phyloP scores from a whole-genome alignment of 2,329 filamentous ascomycete species.

The Lasiodiplodia hormozganensis region DNA sequence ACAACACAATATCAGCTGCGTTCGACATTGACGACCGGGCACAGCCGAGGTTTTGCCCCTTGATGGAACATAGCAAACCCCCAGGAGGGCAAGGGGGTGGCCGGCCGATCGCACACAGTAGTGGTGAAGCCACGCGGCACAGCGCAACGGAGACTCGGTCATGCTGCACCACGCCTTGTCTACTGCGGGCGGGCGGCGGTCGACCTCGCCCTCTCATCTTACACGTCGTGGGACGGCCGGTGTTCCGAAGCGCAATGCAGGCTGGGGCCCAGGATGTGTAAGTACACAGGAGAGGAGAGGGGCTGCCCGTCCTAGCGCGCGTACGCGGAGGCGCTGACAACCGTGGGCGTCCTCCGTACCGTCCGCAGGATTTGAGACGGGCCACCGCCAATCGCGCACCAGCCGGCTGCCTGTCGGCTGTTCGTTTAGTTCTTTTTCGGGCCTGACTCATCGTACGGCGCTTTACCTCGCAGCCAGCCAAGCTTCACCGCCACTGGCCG shows the following conservation, averaged over 20 bases:
- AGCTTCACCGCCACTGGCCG: conserved; percentile 24
- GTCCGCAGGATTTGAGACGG: conserved; percentile 10
- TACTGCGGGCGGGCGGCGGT: background rate
- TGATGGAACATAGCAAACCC: conserved; percentile 5
- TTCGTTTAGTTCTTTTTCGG: conserved; percentile 11
- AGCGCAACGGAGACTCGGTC: background rate
- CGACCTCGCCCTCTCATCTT: conserved; percentile 10
- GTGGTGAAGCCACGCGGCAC: background rate
- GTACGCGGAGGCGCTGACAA: conserved; percentile 14
- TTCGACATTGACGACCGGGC: conserved; percentile 15
- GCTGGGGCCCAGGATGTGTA: background rate
- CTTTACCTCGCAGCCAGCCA: conserved; percentile 9
- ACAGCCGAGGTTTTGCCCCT: conserved; percentile 18
- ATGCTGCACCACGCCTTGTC: conserved; percentile 3
- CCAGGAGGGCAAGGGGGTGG: conserved; percentile 1
- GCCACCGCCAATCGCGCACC: conserved; percentile 18
- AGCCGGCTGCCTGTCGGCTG: background rate
- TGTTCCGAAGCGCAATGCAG: conserved; percentile 10
- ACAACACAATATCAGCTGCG: conserved; percentile 6
- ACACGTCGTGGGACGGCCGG: conserved; percentile 8
- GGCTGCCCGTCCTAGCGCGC: conserved; percentile 1
- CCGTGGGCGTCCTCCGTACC: conserved; percentile 7
- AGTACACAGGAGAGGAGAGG: background rate
- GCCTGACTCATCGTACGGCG: conserved; percentile 23
- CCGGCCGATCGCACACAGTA: background rate